phyloP scores from a whole-genome alignment of 176 grass and related monocot genomes.

The Pharus latifolius region DNA sequence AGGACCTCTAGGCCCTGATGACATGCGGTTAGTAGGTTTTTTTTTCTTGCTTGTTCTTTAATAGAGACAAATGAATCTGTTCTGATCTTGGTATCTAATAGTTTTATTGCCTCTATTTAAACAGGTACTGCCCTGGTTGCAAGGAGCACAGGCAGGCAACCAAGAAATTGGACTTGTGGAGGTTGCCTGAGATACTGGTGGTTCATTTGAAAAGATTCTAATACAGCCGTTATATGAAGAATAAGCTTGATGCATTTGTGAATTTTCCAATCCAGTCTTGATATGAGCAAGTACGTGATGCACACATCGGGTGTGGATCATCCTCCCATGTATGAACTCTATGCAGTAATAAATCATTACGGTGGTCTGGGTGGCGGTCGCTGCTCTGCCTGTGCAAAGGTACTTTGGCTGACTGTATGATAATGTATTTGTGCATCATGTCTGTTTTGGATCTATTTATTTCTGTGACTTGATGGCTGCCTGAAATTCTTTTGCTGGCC shows the following conservation, averaged over 20 bases:
- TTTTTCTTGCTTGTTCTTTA: background rate
- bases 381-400: conserved; percentile 94
- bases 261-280: conserved; percentile 78
- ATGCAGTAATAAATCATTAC: conserved; percentile 94
- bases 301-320: background rate
- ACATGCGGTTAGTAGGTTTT: conserved; percentile 84
- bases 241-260: conserved; percentile 96
- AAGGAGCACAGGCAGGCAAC: conserved; percentile 97
- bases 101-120: background rate
- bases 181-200: conserved; percentile 88
- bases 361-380: conserved; percentile 92
- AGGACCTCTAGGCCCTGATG: conserved; percentile 92
- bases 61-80: background rate
- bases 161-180: conserved; percentile 98
- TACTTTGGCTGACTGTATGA: background rate
- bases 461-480: background rate
- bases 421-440: background rate
- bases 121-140: conserved; percentile 91
- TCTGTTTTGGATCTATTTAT: background rate
- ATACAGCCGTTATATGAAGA: conserved; percentile 95
- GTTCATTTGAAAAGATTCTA: conserved; percentile 97
- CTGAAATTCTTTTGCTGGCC: conserved; percentile 2
- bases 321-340: conserved; percentile 62
- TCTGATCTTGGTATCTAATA: background rate
- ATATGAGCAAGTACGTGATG: conserved; percentile 73